Evolutionary conservation across 768 basidiomycete species (phyloP), one percentile per base, ranked within the genome.

Genomic region (Trametes gibbosa): DNA sequence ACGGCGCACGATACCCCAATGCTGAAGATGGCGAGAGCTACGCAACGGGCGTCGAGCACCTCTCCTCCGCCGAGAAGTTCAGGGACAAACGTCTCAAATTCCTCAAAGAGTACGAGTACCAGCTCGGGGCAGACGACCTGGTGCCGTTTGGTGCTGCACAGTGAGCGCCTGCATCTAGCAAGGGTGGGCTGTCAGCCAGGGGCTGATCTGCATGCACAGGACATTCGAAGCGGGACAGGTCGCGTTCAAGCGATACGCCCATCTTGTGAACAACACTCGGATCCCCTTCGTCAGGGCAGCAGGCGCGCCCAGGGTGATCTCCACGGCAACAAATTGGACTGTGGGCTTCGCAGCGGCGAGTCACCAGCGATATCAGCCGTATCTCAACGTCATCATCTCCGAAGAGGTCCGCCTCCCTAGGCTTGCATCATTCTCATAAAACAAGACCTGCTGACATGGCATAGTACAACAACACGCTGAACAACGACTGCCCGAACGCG

Each of bases 1-100:
- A 95, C 66, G 91, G 90, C 2, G 84, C 89, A 0, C 83, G 92
- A 32, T 92, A 79, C 65, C 92, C 92, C 0, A 92, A 90, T 0
- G 63, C 68, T 0, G 76, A 77, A 1, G 78, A 60, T 81, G 12
- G 69, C 77, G 1, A 63, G 66, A 10, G 55, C 61, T 27, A 88
- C 89, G 9, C 61, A 70, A 17, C 59, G 67, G 78, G 86, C 0
- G 65, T 94, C 9, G 58, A 67, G 6, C 88, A 87, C 61, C 74
- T 93, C 0, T 68, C 82, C 57, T 66, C 76, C 0, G 86, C 77
- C 9, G 66, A 71, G 0, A 64, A 72, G 1, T 84, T 79, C 66
- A 70, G 69, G 0, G 81, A 84, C 50, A 68, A 75, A 2, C 65
- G 70, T 5, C 73, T 90, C 16, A 59, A 75, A n/a, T 92, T 92